Conservation (phyloP, 2,329 filamentous ascomycete species). For the Alternaria ethzedia region DNA sequence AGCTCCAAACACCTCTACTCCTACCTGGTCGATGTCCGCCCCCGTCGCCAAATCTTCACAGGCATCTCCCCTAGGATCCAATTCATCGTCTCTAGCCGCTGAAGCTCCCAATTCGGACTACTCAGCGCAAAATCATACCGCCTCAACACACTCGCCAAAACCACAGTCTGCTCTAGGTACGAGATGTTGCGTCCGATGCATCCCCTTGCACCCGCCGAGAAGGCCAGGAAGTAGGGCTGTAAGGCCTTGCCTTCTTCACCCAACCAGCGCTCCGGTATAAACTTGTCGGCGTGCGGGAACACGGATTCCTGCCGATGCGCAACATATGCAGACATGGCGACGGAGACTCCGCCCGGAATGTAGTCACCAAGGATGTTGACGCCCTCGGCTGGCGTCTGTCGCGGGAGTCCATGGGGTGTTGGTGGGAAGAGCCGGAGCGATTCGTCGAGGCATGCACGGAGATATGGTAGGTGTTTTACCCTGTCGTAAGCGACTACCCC, state of each 20-base stretch:
- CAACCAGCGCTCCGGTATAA: conserved; percentile 48
- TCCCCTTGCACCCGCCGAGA: conserved; percentile 36
- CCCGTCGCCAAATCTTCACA: conserved; percentile 47
- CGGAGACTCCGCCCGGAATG: conserved; percentile 33
- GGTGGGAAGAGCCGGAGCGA: conserved; percentile 55
- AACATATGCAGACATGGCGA: conserved; percentile 55
- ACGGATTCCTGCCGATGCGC: conserved; percentile 47
- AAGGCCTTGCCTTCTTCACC: conserved; percentile 39
- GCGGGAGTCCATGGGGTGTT: conserved; percentile 49
- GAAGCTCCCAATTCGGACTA: conserved; percentile 42
- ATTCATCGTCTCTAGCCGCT: conserved; percentile 48
- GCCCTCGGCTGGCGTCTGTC: conserved; percentile 41
- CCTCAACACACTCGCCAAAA: conserved; percentile 43
- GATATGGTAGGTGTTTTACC: conserved; percentile 41
- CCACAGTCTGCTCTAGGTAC: conserved; percentile 41
- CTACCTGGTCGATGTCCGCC: conserved; percentile 14
- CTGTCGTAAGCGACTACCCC: conserved; percentile 37
- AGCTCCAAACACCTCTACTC: conserved; percentile 6
- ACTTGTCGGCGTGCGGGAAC: conserved; percentile 41
- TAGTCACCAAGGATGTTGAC: conserved; percentile 36
- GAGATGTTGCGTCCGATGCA: conserved; percentile 43
- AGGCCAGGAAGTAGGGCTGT: conserved; percentile 39
- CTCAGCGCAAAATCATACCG: conserved; percentile 49
- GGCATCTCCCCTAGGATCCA: conserved; percentile 48
- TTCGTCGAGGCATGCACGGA: conserved; percentile 54